Evolutionary conservation across 2,329 filamentous ascomycete species (phyloP), one percentile per base, ranked within the genome.

Genomic region (Alternaria sp.): DNA sequence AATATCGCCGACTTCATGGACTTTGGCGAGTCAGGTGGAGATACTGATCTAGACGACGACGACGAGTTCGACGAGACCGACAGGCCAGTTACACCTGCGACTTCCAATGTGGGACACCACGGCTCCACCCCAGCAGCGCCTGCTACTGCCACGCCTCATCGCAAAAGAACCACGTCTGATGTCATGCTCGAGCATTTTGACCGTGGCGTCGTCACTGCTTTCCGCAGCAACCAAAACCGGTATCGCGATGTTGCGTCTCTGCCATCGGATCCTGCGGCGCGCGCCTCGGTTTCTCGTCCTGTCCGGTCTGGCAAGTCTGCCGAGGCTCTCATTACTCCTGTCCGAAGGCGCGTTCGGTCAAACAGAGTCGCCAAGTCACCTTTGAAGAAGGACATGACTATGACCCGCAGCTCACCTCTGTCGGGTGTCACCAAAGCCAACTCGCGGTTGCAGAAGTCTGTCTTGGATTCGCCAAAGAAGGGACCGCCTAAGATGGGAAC

Each of bases 131-230:
- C 77, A 14, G 74, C 70, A n/a, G 69, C 65, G 14, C 69, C 72
- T 1, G 48, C 65, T 27, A 57, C 60, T 7, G 65, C 65, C 27
- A 74, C 73, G 2, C 74, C 75, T 9, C 43, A 60, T 14, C 73
- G 70, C 41, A 75, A 69, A 60, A 69, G 72, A 41, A 70, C 67
- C 8, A 68, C 66, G 3, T 76, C 76, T 4, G 78, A 79, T 60
- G 72, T 70, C 20, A 79, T 80, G 74, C 75, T 80, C 8, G 74
- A 79, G 57, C 78, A 80, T 52, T 79, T 77, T 78, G 81, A 65
- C 51, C 91, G 90, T 10, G 85, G 85, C 30, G 83, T 77, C 12
- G 75, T 80, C 14, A 79, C 75, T 40, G 77, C 78, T 11, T 80
- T 80, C 68, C 73, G 78, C 30, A 78, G 77, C 60, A 78, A 80